These are phyloP conservation scores for Alliaria petiolata DNA, from an alignment of 345 rosid genomes.

Conservation along the genomic window DNA sequence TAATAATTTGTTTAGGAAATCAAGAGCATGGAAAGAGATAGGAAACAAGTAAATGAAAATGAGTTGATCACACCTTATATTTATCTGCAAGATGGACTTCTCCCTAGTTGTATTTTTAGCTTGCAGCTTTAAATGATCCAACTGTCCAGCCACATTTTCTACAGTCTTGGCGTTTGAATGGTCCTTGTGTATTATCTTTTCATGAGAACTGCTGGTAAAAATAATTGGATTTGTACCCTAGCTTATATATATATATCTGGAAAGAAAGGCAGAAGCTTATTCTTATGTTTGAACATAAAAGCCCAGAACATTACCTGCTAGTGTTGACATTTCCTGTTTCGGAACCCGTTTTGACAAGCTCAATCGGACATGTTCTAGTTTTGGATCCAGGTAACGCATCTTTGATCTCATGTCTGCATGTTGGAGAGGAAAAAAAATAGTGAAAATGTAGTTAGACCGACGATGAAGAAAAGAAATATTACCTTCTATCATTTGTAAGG, in stretches of 20 bases:
- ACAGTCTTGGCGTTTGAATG: constrained; percentile 19
- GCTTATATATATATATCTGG: constrained; percentile 2
- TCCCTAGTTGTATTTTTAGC: constrained; percentile 36
- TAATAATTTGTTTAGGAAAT: background rate
- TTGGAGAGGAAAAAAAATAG: background rate
- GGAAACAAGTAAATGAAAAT: background rate
- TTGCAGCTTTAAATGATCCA: constrained; percentile 34
- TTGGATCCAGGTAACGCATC: constrained; percentile 32
- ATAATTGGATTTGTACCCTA: background rate
- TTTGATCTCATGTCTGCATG: constrained; percentile 32
- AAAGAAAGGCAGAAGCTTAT: constrained; percentile 1
- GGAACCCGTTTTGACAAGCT: constrained; percentile 32
- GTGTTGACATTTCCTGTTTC: constrained; percentile 25
- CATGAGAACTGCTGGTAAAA: constrained; percentile 11
- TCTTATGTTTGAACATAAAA: constrained; percentile 3
- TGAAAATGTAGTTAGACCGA: background rate
- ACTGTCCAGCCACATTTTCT: constrained; percentile 30
- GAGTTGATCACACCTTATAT: constrained; percentile 38
- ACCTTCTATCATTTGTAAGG: constrained; percentile 25
- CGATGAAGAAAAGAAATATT: background rate
- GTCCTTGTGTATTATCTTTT: constrained; percentile 34
- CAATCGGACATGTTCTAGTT: constrained; percentile 16
- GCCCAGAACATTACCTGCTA: constrained; percentile 32
- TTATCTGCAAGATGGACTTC: constrained; percentile 35
- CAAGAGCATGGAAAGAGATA: background rate